Conservation (phyloP, 306 rosid genomes). For the Ormosia semicastrata region DNA sequence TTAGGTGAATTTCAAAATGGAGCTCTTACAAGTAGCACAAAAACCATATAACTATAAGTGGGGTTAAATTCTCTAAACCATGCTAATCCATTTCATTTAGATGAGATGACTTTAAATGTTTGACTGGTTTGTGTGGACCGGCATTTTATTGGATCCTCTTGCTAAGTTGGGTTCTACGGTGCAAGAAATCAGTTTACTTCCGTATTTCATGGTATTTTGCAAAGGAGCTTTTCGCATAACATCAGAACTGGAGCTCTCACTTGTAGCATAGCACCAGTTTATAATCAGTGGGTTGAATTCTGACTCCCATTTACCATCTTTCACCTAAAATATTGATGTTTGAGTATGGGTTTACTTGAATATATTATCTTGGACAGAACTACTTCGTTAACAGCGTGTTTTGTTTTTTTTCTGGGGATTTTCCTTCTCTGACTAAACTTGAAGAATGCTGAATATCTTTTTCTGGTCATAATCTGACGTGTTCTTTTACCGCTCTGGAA, state of each 20-base stretch:
- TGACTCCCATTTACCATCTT: constrained; percentile 37
- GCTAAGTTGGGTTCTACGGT: constrained; percentile 42
- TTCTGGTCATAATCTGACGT: constrained; percentile 82
- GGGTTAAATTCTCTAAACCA: constrained; percentile 46
- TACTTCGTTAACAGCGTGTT: constrained; percentile 36
- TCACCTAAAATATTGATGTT: constrained; percentile 37
- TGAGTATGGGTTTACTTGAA: constrained; percentile 41
- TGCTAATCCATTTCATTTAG: constrained; percentile 40
- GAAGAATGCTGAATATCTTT: constrained; percentile 76
- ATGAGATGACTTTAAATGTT: constrained; percentile 42
- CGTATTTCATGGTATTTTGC: constrained; percentile 44
- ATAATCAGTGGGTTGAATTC: constrained; percentile 59
- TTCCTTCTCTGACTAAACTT: constrained; percentile 42
- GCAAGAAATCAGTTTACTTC: constrained; percentile 44
- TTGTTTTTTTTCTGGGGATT: constrained; percentile 33
- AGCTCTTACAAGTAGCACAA: constrained; percentile 51
- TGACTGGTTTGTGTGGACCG: constrained; percentile 43
- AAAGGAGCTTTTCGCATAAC: constrained; percentile 43
- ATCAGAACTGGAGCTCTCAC: constrained; percentile 51
- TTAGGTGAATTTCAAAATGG: constrained; percentile 45
- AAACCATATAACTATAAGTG: constrained; percentile 42
- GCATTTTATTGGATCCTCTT: constrained; percentile 43
- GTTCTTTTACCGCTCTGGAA: constrained; percentile 75
- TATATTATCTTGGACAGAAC: constrained; percentile 35
- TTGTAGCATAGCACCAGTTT: constrained; percentile 46